Percentiles rank a stretch among this genome's conserved stretches.
Evolutionary conservation across 179 eudicot species (phyloP).

Genomic region (Spergularia azorica): DNA sequence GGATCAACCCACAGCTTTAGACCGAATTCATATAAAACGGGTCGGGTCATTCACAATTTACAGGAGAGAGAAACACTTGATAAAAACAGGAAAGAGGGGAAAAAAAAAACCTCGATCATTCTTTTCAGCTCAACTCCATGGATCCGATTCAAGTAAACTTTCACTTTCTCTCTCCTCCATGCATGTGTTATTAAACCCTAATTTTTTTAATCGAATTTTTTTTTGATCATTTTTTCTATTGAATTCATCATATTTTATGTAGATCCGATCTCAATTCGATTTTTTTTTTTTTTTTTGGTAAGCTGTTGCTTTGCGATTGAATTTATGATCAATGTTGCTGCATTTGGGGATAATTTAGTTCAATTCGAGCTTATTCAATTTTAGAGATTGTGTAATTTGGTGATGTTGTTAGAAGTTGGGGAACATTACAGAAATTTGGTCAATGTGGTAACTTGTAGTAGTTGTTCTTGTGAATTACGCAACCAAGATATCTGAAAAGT

Average conservation of each 20-base stretch:
- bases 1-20: no score
- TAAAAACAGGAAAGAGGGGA: not conserved
- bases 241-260: not conserved
- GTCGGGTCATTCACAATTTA: slow-evolving; percentile 12
- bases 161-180: slow-evolving; percentile 13
- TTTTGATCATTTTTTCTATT: not conserved
- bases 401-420: not conserved
- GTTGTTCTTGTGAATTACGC: no score
- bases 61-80: not conserved
- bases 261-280: slow-evolving; percentile 4
- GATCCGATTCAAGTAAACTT: slow-evolving; percentile 36
- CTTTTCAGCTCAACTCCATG: slow-evolving; percentile 19
- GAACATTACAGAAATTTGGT: slow-evolving; percentile 1
- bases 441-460: not conserved
- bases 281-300: not conserved
- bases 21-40: not conserved
- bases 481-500: not conserved
- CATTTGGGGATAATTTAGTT: not conserved
- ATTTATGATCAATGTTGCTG: not conserved
- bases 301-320: not conserved
- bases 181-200: not conserved
- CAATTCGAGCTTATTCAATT: not conserved
- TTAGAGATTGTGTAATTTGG: not conserved
- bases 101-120: not conserved
- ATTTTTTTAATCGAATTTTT: slow-evolving; percentile 22